Evolutionary conservation across 176 grass and related monocot genomes (phyloP), one percentile per base, ranked within the genome.

Genomic region (Guadua angustifolia): DNA sequence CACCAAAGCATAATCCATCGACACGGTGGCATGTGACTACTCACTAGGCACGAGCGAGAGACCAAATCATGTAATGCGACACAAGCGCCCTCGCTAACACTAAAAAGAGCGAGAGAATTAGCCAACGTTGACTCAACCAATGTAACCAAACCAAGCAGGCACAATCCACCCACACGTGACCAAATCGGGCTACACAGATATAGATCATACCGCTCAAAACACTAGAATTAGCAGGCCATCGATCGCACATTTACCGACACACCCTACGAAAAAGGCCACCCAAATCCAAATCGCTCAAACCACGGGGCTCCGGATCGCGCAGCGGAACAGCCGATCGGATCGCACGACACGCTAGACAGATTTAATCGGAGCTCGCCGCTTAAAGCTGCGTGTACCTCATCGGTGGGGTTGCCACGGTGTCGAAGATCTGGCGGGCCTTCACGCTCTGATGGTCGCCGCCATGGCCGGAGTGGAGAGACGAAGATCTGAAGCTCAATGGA

Each of bases 361-460:
- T 24, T 18, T 58, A 45, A 4, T 44, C 6, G 46, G 49, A 10
- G 10, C 2, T 6, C 17, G 26, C 47, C 47, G 14, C 15, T 32
- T 33, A n/a, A 55, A 42, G 53, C 24, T 19, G 40, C 22, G 75
- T 21, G 36, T 69, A 89, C 87, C 82, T 89, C 87, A 7, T 81
- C 87, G 60, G 87, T 89, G 50, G 87, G 87, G 82, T 89, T 89
- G 16, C 87, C 87, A 6, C 87, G 82, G 76, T 89, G 76, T 89
- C 87, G 51, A 89, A 89, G 82, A 89, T 89, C 82, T 89, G 87
- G 40, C 87, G 82, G 18, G 87, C 87, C 87, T 85, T 89, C 47
- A 89, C 87, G 69, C 36, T 57, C 61, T 80, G 87, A 89, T 89
- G 22, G 87, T 81, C 19, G 69, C 84, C 84, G 77, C 83, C 83